Base-by-base conservation (phyloP, 1,139 yeast genomes). In the Yamadazyma epiphylla region DNA sequence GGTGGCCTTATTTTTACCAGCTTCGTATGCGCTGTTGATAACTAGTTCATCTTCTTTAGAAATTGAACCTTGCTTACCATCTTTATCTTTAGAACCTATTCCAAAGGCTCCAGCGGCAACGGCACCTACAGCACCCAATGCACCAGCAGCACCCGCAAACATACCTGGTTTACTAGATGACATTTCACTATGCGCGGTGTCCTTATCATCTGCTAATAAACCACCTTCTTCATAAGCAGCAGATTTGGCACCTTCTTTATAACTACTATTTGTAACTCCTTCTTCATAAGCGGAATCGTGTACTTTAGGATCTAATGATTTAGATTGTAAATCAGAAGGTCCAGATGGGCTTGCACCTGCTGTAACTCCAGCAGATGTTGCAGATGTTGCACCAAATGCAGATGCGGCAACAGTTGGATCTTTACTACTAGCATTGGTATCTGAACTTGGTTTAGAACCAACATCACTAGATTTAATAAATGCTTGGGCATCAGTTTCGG, bases 161-260 rank as follows among this genome's bases (percentile, higher is more conserved):
- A 39, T 11, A 6, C 43, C 45, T 12, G 42, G 32, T 21, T 6
- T n/a, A 11, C 13, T 15, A 7, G 27, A 10, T 5, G 14, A 11
- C 5, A n/a, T 16, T 15, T 23, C n/a, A 25, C 11, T 15, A 13
- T 6, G 22, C 14, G 26, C 15, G 15, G 27, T 16, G 6, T 29
- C 32, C 15, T 19, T 27, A 17, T 11, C 19, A 8, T 13, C 29
- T 15, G 39, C 12, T 5, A n/a, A 15, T 4, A 5, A 5, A 10
- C 46, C 46, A 10, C 46, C 46, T 9, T 37, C 31, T 8, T 38
- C 39, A 32, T 41, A 38, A 9, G 51, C 33, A n/a, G 40, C 48
- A 6, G 31, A 23, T 24, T 38, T 32, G 13, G 30, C 30, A 15
- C 49, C 49, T 5, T 42, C 40, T 10, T 36, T 27, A 24, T 44